Evolutionary conservation across 257 asterid genomes (phyloP), one percentile per base, ranked within the genome.

Genomic region (Agastache rugosa): DNA sequence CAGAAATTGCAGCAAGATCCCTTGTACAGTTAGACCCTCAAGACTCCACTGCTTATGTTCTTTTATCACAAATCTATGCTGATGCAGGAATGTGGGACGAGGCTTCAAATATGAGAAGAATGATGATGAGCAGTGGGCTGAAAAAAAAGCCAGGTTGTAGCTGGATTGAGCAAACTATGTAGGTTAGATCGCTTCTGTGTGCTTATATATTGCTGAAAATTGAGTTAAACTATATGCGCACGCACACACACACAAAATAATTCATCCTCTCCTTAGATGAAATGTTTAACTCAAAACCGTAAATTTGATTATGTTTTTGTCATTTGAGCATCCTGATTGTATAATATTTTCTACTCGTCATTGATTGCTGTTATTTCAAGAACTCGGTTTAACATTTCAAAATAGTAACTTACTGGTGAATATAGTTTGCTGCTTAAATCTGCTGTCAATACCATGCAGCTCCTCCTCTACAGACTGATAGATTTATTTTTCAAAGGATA

Each of bases 91-190:
- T 89, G 93, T 89, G 97, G 98, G 73, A 73, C 19, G 82, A 83
- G 80, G 93, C 44, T 39, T 39, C 3, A 2, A 9, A 39, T 12
- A 8, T 39, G 44, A 39, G 44, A 8, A 39, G 44, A 39, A 39
- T 39, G 3, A 39, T 39, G 44, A 9, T 0, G 44, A 39, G 12
- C 3, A 8, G 0, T 1, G 44, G 44, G 44, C 3, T 39, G 2
- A 9, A 8, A 39, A 39, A 39, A 8, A 0, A 8, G 44, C 3
- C 44, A 0, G 98, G 98, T 4, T 91, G 96, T 80, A 93, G 97
- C 84, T 89, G 97, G 98, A 80, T 89, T 41, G 97, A 91, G 89
- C 80, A 77, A 78, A 84, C 78, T 95, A 90, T 85, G 86, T 87
- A 83, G 97, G 99, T 95, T 84, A 85, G 88, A 84, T 83, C 71